A percentile compares a stretch with the other conserved stretches of the same genome.
Evolutionary conservation across 164 flowering plant genomes (phyloP).

Genomic region (Annona cherimola): DNA sequence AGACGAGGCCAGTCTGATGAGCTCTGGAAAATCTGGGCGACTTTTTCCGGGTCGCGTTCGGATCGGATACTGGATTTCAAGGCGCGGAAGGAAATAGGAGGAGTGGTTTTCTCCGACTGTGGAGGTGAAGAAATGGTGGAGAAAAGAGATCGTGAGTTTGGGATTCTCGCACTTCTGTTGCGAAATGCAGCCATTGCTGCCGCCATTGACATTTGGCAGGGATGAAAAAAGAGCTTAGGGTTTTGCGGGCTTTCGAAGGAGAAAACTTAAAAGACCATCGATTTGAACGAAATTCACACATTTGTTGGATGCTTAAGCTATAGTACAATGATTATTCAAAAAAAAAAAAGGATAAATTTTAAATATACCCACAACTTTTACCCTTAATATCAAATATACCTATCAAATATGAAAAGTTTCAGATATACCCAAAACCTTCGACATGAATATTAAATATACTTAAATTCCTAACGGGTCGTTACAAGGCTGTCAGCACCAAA

Average conservation of each 20-base stretch:
- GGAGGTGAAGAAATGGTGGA: slow-evolving; percentile 8
- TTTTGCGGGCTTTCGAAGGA: background rate
- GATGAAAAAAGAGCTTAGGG: background rate
- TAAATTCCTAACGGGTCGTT: no score
- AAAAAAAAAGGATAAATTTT: no score
- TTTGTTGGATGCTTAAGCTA: no score
- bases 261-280: no score
- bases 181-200: slow-evolving; percentile 15
- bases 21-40: slow-evolving; percentile 19
- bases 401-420: no score
- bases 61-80: slow-evolving; percentile 20
- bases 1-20: slow-evolving; percentile 17
- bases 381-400: no score
- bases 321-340: no score
- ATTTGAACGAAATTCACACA: no score
- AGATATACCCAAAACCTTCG: no score
- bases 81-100: slow-evolving; percentile 5
- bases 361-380: no score
- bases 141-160: slow-evolving; percentile 7
- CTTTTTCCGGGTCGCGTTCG: slow-evolving; percentile 20
- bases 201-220: slow-evolving; percentile 10
- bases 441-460: no score
- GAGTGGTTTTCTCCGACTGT: background rate
- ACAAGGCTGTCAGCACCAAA: no score
- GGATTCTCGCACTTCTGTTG: slow-evolving; percentile 4